phyloP scores from a whole-genome alignment of 345 rosid genomes.

The Streptanthus diversifolius region DNA sequence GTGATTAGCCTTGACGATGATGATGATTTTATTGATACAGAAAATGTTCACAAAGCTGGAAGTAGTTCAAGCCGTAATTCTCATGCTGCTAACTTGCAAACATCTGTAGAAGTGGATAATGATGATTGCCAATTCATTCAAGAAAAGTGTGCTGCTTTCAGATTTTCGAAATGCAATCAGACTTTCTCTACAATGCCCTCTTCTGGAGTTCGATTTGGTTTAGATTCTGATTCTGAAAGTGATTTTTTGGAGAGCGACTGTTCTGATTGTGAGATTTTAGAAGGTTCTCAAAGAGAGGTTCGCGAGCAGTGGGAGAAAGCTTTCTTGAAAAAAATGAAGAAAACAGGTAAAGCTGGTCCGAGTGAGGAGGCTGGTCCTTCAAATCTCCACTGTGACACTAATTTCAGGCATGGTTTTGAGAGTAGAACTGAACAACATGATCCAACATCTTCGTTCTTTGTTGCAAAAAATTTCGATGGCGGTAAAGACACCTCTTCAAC shows the following conservation, averaged over 20 bases:
- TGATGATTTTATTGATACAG: background rate
- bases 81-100: conserved; percentile 3
- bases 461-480: conserved; percentile 24
- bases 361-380: conserved; percentile 27
- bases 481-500: conserved; percentile 27
- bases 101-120: conserved; percentile 27
- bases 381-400: conserved; percentile 19
- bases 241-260: conserved; percentile 43
- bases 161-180: conserved; percentile 45
- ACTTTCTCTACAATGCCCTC: conserved; percentile 21
- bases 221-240: conserved; percentile 40
- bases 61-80: conserved; percentile 10
- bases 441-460: conserved; percentile 25
- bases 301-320: conserved; percentile 72
- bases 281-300: conserved; percentile 50
- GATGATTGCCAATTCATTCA: conserved; percentile 45
- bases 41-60: conserved; percentile 15
- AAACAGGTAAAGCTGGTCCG: conserved; percentile 32
- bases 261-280: conserved; percentile 74
- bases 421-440: conserved; percentile 22
- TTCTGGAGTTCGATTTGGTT: conserved; percentile 44
- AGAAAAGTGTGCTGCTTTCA: conserved; percentile 40
- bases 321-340: conserved; percentile 38
- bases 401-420: conserved; percentile 21
- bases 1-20: conserved; percentile 62